Evolutionary conservation across 148 eudicot genomes (phyloP).

Genomic region (Cornus suecica): DNA sequence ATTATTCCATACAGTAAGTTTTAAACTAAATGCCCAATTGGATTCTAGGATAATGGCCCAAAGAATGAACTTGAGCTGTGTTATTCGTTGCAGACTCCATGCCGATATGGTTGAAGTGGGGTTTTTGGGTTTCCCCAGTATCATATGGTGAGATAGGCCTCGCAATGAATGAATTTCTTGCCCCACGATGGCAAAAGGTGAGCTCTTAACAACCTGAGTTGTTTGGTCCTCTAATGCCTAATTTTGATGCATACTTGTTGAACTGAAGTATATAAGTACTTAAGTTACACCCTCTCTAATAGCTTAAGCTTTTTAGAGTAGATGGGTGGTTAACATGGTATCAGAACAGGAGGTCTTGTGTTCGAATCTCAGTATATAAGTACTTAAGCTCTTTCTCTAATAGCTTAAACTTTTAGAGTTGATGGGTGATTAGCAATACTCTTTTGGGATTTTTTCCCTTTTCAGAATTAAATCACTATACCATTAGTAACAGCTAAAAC

Average conservation of each 20-base stretch:
- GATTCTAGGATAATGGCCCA: background rate
- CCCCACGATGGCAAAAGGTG: constrained; percentile 83
- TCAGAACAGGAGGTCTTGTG: too few relatives aligned
- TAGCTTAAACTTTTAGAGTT: too few relatives aligned
- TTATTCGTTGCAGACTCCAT: constrained; percentile 61
- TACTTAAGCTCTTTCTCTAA: too few relatives aligned
- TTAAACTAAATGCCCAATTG: background rate
- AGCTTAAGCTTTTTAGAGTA: too few relatives aligned
- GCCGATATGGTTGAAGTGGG: constrained; percentile 85
- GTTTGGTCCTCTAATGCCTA: background rate
- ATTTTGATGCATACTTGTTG: background rate
- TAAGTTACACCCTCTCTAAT: too few relatives aligned
- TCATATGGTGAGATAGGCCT: constrained; percentile 80
- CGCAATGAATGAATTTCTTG: constrained; percentile 67
- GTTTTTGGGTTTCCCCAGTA: constrained; percentile 69
- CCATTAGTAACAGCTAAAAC: background rate
- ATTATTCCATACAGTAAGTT: constrained; percentile 64
- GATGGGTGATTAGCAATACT: too few relatives aligned
- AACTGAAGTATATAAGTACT: too few relatives aligned
- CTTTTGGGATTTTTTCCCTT: too few relatives aligned
- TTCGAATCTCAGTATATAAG: too few relatives aligned
- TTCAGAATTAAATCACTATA: background rate
- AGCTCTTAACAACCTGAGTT: constrained; percentile 1
- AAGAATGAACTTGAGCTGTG: background rate
- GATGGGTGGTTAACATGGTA: too few relatives aligned